A percentile compares a stretch with the other conserved stretches of the same genome.
Evolutionary conservation across 2,329 filamentous ascomycete species (phyloP).

Genomic region (Pseudogymnoascus sp.): DNA sequence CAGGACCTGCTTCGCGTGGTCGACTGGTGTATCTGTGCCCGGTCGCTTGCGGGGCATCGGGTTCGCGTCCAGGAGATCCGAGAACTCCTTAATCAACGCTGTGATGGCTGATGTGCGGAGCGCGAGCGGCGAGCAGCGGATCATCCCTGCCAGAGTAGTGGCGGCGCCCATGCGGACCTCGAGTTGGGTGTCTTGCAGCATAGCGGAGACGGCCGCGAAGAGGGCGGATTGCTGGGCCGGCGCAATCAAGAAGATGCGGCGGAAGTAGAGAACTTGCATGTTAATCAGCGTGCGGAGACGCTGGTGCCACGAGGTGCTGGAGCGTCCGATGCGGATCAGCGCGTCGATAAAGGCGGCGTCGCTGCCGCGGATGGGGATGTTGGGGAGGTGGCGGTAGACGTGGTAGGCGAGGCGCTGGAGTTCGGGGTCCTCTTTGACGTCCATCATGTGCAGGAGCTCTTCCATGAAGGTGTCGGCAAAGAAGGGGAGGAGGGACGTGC

Average conservation of each 20-base stretch:
- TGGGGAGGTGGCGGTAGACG: conserved; percentile 92
- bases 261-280: conserved; percentile 98
- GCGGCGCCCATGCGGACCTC: conserved; percentile 93
- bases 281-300: conserved; percentile 91
- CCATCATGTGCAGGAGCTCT: conserved; percentile 98
- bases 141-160: conserved; percentile 92
- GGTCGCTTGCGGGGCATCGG: conserved; percentile 73
- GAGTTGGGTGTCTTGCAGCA: conserved; percentile 86
- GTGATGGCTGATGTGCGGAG: conserved; percentile 74
- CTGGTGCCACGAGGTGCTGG: conserved; percentile 87
- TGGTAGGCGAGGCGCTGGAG: conserved; percentile 91
- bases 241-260: conserved; percentile 81
- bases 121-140: conserved; percentile 79
- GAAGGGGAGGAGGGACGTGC: conserved; percentile 82
- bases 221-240: conserved; percentile 68
- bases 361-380: conserved; percentile 83
- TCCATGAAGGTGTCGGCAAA: conserved; percentile 87
- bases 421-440: conserved; percentile 96
- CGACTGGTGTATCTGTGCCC: conserved; percentile 63
- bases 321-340: conserved; percentile 80
- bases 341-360: conserved; percentile 78
- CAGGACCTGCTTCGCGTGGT: conserved; percentile 70
- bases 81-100: conserved; percentile 72
- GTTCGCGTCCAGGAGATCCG: conserved; percentile 69
- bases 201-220: conserved; percentile 88